A percentile compares a stretch with the other conserved stretches of the same genome.
Evolutionary conservation across 345 rosid species (phyloP).

Genomic region (Laguncularia racemosa): DNA sequence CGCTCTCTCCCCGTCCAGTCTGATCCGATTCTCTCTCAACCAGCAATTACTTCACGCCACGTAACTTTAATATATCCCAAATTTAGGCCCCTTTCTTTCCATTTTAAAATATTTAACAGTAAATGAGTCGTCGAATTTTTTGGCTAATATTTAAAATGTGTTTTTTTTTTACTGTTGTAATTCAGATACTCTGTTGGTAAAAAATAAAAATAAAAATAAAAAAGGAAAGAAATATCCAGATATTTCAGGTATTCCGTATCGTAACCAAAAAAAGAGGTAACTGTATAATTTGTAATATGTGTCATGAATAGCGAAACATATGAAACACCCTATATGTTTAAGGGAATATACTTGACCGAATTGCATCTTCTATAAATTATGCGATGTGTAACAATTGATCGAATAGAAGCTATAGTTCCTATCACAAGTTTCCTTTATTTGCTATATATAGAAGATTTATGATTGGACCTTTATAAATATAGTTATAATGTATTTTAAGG

Average conservation of each 20-base stretch:
- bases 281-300: slow-evolving; percentile 41
- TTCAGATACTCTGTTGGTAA: background rate
- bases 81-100: background rate
- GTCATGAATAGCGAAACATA: too few species aligned
- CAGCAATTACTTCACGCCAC: slow-evolving; percentile 6
- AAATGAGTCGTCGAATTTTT: background rate
- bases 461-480: too few species aligned
- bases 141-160: background rate
- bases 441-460: too few species aligned
- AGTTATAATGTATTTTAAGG: too few species aligned
- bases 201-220: slow-evolving; percentile 23
- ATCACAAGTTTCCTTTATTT: too few species aligned
- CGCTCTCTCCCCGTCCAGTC: too few species aligned
- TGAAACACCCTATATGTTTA: too few species aligned
- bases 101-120: background rate
- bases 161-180: background rate
- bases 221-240: slow-evolving; percentile 80
- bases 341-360: too few species aligned
- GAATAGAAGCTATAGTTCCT: too few species aligned
- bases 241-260: slow-evolving; percentile 62
- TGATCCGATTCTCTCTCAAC: slow-evolving; percentile 1
- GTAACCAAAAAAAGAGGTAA: slow-evolving; percentile 41
- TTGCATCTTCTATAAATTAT: too few species aligned
- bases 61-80: background rate
- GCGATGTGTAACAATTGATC: too few species aligned